These are phyloP conservation scores for Colletotrichum endophyticum DNA, from an alignment of 2,329 filamentous ascomycete species.

Conservation along the genomic window DNA sequence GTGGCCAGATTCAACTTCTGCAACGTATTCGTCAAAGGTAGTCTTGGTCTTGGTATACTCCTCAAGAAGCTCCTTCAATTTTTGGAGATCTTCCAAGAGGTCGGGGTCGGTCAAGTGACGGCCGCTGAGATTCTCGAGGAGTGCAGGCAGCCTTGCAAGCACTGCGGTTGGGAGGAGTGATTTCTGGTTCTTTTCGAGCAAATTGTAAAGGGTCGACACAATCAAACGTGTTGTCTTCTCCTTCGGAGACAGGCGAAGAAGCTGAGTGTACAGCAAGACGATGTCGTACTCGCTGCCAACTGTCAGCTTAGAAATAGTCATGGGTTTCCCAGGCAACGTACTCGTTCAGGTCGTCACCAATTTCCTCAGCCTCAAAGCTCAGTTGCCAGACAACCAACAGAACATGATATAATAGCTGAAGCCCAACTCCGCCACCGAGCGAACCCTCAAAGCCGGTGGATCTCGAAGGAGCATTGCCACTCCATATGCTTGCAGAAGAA, in stretches of 20 bases:
- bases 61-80: conserved; percentile 66
- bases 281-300: conserved; percentile 83
- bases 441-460: conserved; percentile 67
- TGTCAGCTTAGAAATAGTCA: background rate
- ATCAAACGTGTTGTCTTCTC: conserved; percentile 96
- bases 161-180: conserved; percentile 83
- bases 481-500: conserved; percentile 66
- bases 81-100: conserved; percentile 65
- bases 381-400: conserved; percentile 95
- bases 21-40: conserved; percentile 88
- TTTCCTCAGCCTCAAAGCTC: conserved; percentile 84
- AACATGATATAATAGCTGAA: conserved; percentile 94
- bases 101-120: conserved; percentile 70
- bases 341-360: conserved; percentile 83
- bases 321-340: conserved; percentile 47
- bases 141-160: conserved; percentile 77
- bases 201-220: conserved; percentile 86
- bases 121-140: conserved; percentile 66
- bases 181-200: conserved; percentile 74
- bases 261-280: conserved; percentile 87
- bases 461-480: conserved; percentile 55
- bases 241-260: conserved; percentile 91
- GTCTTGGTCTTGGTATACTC: conserved; percentile 74
- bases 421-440: conserved; percentile 81
- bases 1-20: conserved; percentile 85